These are phyloP conservation scores for Lecanosticta acicola DNA, from an alignment of 2,329 filamentous ascomycete species.

Conservation along the genomic window DNA sequence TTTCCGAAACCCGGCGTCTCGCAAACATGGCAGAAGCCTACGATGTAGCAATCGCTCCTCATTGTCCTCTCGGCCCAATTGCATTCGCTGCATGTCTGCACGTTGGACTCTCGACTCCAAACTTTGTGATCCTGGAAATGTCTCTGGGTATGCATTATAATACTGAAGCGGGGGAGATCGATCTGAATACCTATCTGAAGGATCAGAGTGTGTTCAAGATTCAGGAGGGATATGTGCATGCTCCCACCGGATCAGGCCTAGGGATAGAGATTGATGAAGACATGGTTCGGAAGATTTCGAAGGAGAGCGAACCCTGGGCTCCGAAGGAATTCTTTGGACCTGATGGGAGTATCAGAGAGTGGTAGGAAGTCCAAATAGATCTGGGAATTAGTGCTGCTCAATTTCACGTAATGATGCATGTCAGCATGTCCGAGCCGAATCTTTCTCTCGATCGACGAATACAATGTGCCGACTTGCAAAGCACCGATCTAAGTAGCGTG, in stretches of 20 bases:
- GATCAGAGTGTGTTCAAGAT: slow-evolving; percentile 28
- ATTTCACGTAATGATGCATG: too few relatives aligned
- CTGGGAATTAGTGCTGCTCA: too few relatives aligned
- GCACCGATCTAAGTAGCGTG: too few relatives aligned
- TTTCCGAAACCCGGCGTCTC: slow-evolving; percentile 65
- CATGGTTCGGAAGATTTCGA: slow-evolving; percentile 54
- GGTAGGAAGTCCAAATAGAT: too few relatives aligned
- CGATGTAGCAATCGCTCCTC: slow-evolving; percentile 62
- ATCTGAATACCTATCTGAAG: slow-evolving; percentile 43
- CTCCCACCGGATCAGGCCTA: slow-evolving; percentile 27
- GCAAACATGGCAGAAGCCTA: slow-evolving; percentile 68
- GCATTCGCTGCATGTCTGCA: slow-evolving; percentile 67
- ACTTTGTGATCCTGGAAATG: slow-evolving; percentile 74
- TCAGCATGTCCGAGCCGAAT: too few relatives aligned
- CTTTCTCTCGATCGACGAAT: too few relatives aligned
- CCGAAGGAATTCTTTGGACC: slow-evolving; percentile 62
- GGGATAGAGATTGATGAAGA: slow-evolving; percentile 54
- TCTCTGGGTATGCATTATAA: slow-evolving; percentile 77
- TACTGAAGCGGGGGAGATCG: slow-evolving; percentile 53
- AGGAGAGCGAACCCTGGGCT: slow-evolving; percentile 58
- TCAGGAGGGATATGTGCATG: slow-evolving; percentile 26
- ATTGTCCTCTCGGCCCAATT: slow-evolving; percentile 68
- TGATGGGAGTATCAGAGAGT: slow-evolving; percentile 62
- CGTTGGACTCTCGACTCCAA: slow-evolving; percentile 55
- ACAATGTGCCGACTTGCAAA: too few relatives aligned